phyloP scores from a whole-genome alignment of 1,139 yeast species.

The Yamadazyma aaseri region DNA sequence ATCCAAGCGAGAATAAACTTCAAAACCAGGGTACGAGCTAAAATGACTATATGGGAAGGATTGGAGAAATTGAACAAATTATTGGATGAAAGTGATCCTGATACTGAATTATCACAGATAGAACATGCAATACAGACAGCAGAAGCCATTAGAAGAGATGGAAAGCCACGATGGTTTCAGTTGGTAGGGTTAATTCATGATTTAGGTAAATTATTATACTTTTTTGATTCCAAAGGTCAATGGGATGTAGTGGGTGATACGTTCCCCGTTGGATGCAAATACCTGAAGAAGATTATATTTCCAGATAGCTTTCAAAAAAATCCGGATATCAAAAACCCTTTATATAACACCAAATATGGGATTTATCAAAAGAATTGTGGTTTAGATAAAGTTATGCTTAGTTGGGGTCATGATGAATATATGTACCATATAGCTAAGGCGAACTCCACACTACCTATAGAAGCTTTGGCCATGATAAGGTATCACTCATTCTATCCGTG shows the following conservation, averaged over 20 bases:
- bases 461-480: conserved; percentile 71
- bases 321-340: conserved; percentile 62
- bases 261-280: conserved; percentile 72
- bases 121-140: conserved; percentile 79
- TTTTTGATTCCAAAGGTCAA: conserved; percentile 70
- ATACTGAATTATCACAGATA: conserved; percentile 70
- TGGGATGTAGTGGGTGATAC: conserved; percentile 88
- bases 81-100: conserved; percentile 73
- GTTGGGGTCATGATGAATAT: conserved; percentile 82
- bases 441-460: conserved; percentile 61
- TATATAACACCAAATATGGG: conserved; percentile 66
- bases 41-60: conserved; percentile 74
- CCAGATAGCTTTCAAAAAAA: conserved; percentile 59
- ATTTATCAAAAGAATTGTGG: conserved; percentile 67
- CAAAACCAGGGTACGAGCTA: conserved; percentile 62
- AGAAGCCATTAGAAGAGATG: conserved; percentile 67
- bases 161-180: conserved; percentile 75
- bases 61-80: conserved; percentile 59
- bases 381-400: conserved; percentile 65
- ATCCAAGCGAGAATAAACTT: conserved; percentile 70
- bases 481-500: conserved; percentile 77
- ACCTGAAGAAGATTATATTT: conserved; percentile 58
- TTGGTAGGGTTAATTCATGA: conserved; percentile 72
- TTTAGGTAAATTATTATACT: conserved; percentile 65
- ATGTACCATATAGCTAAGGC: conserved; percentile 71